Evolutionary conservation across 768 basidiomycete genomes (phyloP).

Genomic region (Cystobasidium ongulense): DNA sequence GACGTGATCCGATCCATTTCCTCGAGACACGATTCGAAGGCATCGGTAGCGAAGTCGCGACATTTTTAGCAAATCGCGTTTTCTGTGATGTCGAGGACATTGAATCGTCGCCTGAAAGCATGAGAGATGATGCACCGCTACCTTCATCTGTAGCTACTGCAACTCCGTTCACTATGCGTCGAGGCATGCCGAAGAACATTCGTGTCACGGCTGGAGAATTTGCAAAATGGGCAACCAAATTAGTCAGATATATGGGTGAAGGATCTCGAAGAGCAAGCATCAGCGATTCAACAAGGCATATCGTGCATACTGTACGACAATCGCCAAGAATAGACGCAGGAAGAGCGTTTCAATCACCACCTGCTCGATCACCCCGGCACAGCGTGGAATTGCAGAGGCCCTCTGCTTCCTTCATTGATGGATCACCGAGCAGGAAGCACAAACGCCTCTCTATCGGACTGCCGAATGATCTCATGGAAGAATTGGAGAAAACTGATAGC

Average conservation of each 20-base stretch:
- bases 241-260: conserved; percentile 46
- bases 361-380: conserved; percentile 13
- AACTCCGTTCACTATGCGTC: background rate
- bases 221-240: conserved; percentile 70
- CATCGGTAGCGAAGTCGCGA: conserved; percentile 60
- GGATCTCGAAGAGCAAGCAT: conserved; percentile 32
- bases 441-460: background rate
- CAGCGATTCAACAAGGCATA: conserved; percentile 38
- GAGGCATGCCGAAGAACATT: background rate
- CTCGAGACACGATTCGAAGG: conserved; percentile 80
- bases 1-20: conserved; percentile 68
- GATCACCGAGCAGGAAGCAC: conserved; percentile 1
- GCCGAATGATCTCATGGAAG: conserved; percentile 16
- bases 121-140: conserved; percentile 33
- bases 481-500: background rate
- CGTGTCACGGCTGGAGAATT: conserved; percentile 75
- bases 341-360: conserved; percentile 11
- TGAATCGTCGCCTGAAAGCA: conserved; percentile 3
- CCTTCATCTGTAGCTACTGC: conserved; percentile 41
- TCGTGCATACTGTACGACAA: conserved; percentile 38
- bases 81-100: conserved; percentile 64
- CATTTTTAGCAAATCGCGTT: conserved; percentile 72
- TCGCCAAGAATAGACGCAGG: conserved; percentile 9
- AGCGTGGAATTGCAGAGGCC: conserved; percentile 11
- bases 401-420: background rate